Base-by-base conservation (phyloP, 2,329 filamentous ascomycete genomes). In the Pseudophaeomoniella oleicola region DNA sequence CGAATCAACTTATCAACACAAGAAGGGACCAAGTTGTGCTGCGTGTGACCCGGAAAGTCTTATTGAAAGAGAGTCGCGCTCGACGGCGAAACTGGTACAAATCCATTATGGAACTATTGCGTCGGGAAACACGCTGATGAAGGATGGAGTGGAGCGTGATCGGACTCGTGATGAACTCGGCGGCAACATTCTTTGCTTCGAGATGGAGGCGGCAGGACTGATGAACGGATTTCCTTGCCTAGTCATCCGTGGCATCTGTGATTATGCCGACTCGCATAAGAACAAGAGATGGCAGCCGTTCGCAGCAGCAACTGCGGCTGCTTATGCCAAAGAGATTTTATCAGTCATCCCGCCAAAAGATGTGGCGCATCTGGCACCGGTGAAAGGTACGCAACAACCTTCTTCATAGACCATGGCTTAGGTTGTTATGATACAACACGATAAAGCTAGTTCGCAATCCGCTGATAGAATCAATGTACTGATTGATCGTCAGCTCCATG, bases 221-320 rank as follows among this genome's bases (percentile, higher is more conserved):
- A 38, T 40, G 38, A 31, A 42, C 22, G 15, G 30, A 16, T 43
- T 41, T 19, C 41, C 41, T 14, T 41, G 41, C 27, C 37, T 41
- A 10, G 41, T 43, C 9, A 38, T 41, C 18, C 39, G 39, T 9
- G 41, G 41, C 19, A 39, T 39, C 17, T 41, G 41, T 34, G 39
- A 43, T 32, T 43, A 43, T 27, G 16, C 35, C 13, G 41, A 43
- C 29, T 35, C 39, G 18, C 39, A 41, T 31, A 41, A 43, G 41
- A 43, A 41, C 16, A 37, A 43, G n/a, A 29, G n/a, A 0, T 43
- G 41, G 41, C 36, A 43, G 12, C 19, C n/a, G 10, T 39, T 41
- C 30, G 41, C 41, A n/a, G 41, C 41, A 4, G 34, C 30, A 9
- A 35, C 32, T 10, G 41, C 41, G 15, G 39, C 41, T 2, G 39